phyloP scores from a whole-genome alignment of 2,329 filamentous ascomycete genomes.

The Aschersonia sp. region DNA sequence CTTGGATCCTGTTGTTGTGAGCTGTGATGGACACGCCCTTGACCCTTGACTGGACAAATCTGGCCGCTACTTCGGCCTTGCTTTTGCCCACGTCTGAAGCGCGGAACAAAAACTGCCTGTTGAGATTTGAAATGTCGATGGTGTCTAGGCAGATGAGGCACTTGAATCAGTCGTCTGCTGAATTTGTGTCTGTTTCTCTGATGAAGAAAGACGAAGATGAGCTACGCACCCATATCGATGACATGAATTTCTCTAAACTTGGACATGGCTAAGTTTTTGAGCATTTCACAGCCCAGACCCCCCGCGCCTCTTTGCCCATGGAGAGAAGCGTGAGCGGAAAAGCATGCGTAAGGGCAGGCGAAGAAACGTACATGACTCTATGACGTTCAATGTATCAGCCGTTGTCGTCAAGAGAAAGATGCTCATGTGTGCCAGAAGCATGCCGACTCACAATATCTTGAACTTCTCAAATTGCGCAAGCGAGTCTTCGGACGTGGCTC shows the following conservation, averaged over 20 bases:
- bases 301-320: constrained; percentile 59
- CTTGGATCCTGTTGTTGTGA: constrained; percentile 89
- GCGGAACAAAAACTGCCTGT: constrained; percentile 93
- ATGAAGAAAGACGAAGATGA: background rate
- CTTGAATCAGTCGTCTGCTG: background rate
- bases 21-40: constrained; percentile 86
- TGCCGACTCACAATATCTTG: constrained; percentile 54
- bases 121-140: constrained; percentile 96
- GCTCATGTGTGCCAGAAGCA: background rate
- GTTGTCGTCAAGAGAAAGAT: background rate
- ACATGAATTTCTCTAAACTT: constrained; percentile 97
- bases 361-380: constrained; percentile 35
- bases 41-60: constrained; percentile 80
- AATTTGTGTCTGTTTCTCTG: background rate
- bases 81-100: constrained; percentile 80
- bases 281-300: constrained; percentile 86
- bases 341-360: background rate
- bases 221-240: constrained; percentile 80
- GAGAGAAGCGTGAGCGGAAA: background rate
- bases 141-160: constrained; percentile 46
- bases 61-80: constrained; percentile 86
- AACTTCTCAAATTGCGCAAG: constrained; percentile 48
- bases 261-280: constrained; percentile 90
- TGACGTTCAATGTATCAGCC: background rate
- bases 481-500: constrained; percentile 34